Conservation (phyloP, 352 stramenopile genomes). For the Peronospora tabacina region DNA sequence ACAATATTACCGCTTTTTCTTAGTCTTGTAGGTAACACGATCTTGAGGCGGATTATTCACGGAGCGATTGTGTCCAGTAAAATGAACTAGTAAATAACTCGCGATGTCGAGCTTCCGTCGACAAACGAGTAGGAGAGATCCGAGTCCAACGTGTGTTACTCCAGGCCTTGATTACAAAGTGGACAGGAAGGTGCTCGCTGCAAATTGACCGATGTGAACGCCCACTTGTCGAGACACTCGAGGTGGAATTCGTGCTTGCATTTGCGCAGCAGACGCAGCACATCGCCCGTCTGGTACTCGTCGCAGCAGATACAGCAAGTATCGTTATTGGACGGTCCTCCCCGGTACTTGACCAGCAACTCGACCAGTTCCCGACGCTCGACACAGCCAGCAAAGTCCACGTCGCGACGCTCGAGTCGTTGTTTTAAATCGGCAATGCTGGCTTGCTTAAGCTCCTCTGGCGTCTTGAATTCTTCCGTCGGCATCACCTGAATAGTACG, state of each 20-base stretch:
- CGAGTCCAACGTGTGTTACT: conserved; percentile 30
- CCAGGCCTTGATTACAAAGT: conserved; percentile 74
- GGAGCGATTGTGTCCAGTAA: conserved; percentile 3
- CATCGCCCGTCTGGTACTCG: conserved; percentile 70
- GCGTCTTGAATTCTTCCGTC: conserved; percentile 68
- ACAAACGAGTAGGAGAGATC: conserved; percentile 1
- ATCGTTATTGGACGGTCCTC: conserved; percentile 75
- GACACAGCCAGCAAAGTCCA: conserved; percentile 51
- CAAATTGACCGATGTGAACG: conserved; percentile 66
- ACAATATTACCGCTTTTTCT: conserved; percentile 1
- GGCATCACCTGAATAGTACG: conserved; percentile 77
- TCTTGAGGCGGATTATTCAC: conserved; percentile 9
- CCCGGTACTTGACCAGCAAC: conserved; percentile 60
- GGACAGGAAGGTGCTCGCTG: conserved; percentile 65
- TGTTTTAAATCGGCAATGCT: conserved; percentile 68
- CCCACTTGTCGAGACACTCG: conserved; percentile 86
- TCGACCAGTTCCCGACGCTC: conserved; percentile 68
- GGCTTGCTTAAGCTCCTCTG: conserved; percentile 42
- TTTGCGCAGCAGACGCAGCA: conserved; percentile 65
- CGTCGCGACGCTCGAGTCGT: conserved; percentile 55
- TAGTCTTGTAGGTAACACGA: conserved; percentile 3
- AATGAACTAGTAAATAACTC: conserved; percentile 6
- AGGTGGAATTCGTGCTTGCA: conserved; percentile 87
- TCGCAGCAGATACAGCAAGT: conserved; percentile 86
- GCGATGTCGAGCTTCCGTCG: conserved; percentile 1